Evolutionary conservation across 75 land plant species (phyloP).

Genomic region (Pseudotsuga menziesii): DNA sequence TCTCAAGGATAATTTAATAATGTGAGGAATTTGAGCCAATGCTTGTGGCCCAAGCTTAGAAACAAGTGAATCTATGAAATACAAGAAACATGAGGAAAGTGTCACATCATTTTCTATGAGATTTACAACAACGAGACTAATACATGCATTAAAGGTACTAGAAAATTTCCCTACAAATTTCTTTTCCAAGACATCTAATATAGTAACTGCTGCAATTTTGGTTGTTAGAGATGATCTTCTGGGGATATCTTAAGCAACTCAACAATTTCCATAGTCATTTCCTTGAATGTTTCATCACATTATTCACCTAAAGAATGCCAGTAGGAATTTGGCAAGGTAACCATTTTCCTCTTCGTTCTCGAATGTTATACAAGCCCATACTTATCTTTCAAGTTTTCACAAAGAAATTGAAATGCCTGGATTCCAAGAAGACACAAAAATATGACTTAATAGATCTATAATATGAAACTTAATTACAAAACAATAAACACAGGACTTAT

Average conservation of each 20-base stretch:
- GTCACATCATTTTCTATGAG: constrained; percentile 22
- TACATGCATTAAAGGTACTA: constrained; percentile 18
- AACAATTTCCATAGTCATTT: constrained; percentile 39
- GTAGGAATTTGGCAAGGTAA: background rate
- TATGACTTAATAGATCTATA: background rate
- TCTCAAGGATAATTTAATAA: constrained; percentile 44
- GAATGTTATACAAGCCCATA: constrained; percentile 7
- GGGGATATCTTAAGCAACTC: constrained; percentile 30
- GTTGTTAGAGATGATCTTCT: constrained; percentile 23
- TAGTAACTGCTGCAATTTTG: constrained; percentile 50
- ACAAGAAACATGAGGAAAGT: constrained; percentile 39
- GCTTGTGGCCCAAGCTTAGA: constrained; percentile 62
- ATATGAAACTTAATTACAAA: background rate
- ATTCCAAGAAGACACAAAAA: constrained; percentile 5
- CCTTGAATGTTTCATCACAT: constrained; percentile 23
- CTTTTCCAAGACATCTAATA: constrained; percentile 50
- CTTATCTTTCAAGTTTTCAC: constrained; percentile 42
- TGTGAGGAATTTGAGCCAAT: constrained; percentile 51
- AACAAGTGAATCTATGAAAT: constrained; percentile 45
- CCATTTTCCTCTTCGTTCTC: constrained; percentile 15
- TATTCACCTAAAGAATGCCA: constrained; percentile 24
- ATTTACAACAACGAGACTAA: constrained; percentile 22
- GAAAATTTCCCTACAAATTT: constrained; percentile 22
- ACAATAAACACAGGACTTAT: background rate
- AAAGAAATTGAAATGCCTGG: constrained; percentile 54